phyloP scores from a whole-genome alignment of 108 stramenopile genomes.

The Parmales sp. region DNA sequence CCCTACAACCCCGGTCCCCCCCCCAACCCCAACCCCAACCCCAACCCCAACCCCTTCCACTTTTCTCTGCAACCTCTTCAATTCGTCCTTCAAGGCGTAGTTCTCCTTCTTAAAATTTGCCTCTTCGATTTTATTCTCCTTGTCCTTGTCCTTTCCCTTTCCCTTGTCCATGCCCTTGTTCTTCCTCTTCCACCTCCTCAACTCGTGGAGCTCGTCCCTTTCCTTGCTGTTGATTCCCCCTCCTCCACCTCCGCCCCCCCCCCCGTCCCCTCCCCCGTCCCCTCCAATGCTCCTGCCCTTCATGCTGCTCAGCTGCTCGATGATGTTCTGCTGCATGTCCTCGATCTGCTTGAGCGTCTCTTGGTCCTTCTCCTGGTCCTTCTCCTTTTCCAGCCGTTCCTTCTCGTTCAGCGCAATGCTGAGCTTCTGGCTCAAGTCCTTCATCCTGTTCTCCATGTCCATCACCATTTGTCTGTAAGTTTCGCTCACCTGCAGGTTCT shows the following conservation, averaged over 20 bases:
- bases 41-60: not conserved
- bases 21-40: not conserved
- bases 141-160: not conserved
- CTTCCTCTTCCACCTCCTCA: not conserved
- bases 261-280: not conserved
- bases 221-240: not conserved
- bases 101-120: not conserved
- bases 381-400: not conserved
- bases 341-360: not conserved
- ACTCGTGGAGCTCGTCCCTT: not conserved
- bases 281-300: slow-evolving; percentile 10
- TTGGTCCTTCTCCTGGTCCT: slow-evolving; percentile 9
- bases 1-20: not conserved
- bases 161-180: not conserved
- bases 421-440: not conserved
- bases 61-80: not conserved
- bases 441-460: not conserved
- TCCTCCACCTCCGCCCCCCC: not conserved
- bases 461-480: not conserved
- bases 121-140: not conserved
- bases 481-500: not conserved
- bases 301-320: not conserved
- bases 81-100: not conserved
- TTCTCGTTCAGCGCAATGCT: not conserved
- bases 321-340: slow-evolving; percentile 4